Evolutionary conservation across 306 rosid species (phyloP), one percentile per base, ranked within the genome.

Genomic region (Abrus precatorius): DNA sequence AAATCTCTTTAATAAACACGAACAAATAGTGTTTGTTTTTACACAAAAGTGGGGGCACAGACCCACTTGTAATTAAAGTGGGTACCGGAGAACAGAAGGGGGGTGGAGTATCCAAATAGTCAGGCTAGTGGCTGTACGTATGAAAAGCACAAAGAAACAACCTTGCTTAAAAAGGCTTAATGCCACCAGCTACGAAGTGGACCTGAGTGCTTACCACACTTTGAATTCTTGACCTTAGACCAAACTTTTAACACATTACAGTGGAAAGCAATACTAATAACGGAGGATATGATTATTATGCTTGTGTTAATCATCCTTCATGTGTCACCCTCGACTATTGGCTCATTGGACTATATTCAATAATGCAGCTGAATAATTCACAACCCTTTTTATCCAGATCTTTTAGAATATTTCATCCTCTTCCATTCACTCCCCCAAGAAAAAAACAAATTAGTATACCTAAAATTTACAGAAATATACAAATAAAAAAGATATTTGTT

Each of bases 121-220:
- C 6, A 67, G 43, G 63, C 48, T 55, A 74, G 84, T 85, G 84
- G 78, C 78, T 84, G 30, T 47, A 70, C 85, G 78, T n/a, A 78
- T 43, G 12, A 47, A 81, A 84, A 83, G 92, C 90, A 88, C 83
- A 81, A 85, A 52, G 83, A 83, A 88, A 59, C 83, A 83, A 83
- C 10, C 13, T 5, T 0, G 1, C 60, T 47, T 53, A 12, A 56
- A 62, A 80, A 77, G 62, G 72, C 40, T 45, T 41, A 85, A 72
- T 50, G 78, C 28, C 70, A 78, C 71, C 53, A 71, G 6, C 56
- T 75, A 83, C 14, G 49, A 63, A 87, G 83, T 87, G 82, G 82
- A 54, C 77, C 81, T 84, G 4, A 81, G 88, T 84, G 85, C 82
- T 72, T 72, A 45, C 49, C 69, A 84, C 43, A 14, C 72, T 69